Evolutionary conservation across 257 asterid genomes (phyloP).

Genomic region (Schizonepeta tenuifolia): DNA sequence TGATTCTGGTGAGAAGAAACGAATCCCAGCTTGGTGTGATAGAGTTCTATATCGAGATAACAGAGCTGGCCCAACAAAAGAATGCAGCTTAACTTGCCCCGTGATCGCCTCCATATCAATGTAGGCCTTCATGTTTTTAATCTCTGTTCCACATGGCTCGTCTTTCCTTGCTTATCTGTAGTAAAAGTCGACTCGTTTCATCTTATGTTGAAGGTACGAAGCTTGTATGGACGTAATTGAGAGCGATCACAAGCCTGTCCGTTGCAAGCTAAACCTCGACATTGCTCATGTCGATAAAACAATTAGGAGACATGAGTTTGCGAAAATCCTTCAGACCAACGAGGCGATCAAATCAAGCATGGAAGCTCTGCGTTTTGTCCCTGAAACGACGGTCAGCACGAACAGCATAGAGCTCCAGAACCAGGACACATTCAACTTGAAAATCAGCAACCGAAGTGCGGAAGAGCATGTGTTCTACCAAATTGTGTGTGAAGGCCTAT

Average conservation of each 20-base stretch:
- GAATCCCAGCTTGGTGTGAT: slow-evolving; percentile 98
- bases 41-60: slow-evolving; percentile 80
- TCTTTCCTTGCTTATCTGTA: neutral
- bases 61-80: slow-evolving; percentile 46
- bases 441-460: slow-evolving; percentile 68
- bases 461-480: slow-evolving; percentile 61
- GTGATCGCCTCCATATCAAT: slow-evolving; percentile 64
- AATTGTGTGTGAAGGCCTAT: slow-evolving; percentile 68
- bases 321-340: slow-evolving; percentile 55
- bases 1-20: slow-evolving; percentile 94
- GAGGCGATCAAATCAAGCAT: slow-evolving; percentile 51
- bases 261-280: slow-evolving; percentile 77
- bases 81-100: slow-evolving; percentile 78
- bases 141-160: neutral
- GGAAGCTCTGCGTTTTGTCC: slow-evolving; percentile 61
- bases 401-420: slow-evolving; percentile 62
- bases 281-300: slow-evolving; percentile 75
- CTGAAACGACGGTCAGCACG: slow-evolving; percentile 59
- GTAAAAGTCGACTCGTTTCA: neutral
- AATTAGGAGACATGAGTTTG: slow-evolving; percentile 73
- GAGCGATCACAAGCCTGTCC: slow-evolving; percentile 93
- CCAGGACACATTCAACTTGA: slow-evolving; percentile 67
- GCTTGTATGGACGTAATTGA: slow-evolving; percentile 91
- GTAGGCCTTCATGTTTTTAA: slow-evolving; percentile 47
- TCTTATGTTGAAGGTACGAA: slow-evolving; percentile 61